Percentiles rank a stretch among this genome's conserved stretches.
These are phyloP conservation scores for Aureobasidium sp. DNA, from an alignment of 2,329 filamentous ascomycete genomes.

Conservation along the genomic window DNA sequence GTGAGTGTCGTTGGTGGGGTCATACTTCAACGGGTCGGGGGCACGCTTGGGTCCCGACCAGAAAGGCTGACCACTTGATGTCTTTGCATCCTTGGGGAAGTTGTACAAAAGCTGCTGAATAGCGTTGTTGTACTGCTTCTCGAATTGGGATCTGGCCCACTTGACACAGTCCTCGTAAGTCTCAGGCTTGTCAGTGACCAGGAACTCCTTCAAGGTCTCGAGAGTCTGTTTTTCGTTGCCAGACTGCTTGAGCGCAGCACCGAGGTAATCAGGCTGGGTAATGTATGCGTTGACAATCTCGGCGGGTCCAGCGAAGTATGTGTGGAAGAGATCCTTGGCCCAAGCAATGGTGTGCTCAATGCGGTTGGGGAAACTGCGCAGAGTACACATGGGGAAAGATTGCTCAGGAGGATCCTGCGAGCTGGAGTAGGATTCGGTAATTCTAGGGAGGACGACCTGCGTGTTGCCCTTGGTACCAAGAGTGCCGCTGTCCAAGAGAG, in stretches of 20 bases:
- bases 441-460: constrained; percentile 81
- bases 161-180: constrained; percentile 94
- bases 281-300: constrained; percentile 89
- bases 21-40: constrained; percentile 84
- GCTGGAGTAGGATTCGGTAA: constrained; percentile 95
- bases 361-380: constrained; percentile 93
- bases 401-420: constrained; percentile 97
- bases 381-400: constrained; percentile 97
- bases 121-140: constrained; percentile 94
- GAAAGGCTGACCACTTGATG: constrained; percentile 83
- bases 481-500: constrained; percentile 90
- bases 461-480: constrained; percentile 99
- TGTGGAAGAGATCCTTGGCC: constrained; percentile 93
- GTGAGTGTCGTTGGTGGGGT: constrained; percentile 76
- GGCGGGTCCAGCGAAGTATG: constrained; percentile 84
- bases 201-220: constrained; percentile 80
- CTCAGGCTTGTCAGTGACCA: constrained; percentile 85
- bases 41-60: constrained; percentile 99
- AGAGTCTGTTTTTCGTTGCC: constrained; percentile 92
- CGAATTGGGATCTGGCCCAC: constrained; percentile 90
- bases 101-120: constrained; percentile 94
- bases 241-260: constrained; percentile 79
- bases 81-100: constrained; percentile 90
- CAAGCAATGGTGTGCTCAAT: constrained; percentile 99
- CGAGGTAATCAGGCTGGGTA: constrained; percentile 83